Percentiles rank a stretch among this genome's conserved stretches.
Conservation (phyloP, 2,329 filamentous ascomycete genomes). For the Alternaria metachromatica region DNA sequence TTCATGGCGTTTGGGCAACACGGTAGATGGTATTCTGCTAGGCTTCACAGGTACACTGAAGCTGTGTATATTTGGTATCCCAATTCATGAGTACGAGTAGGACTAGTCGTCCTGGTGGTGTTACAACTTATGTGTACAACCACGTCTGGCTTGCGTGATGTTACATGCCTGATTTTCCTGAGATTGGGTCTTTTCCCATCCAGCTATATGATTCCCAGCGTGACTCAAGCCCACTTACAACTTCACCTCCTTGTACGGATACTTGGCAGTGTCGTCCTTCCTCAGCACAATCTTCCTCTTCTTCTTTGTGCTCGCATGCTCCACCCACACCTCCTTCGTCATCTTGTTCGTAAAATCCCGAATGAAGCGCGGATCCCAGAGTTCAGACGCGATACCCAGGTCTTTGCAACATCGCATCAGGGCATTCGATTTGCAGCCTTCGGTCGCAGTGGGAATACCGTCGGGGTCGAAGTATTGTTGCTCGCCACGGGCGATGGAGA, state of each 20-base stretch:
- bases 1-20: conserved; percentile 15
- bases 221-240: conserved; percentile 5
- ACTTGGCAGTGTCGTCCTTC: conserved; percentile 78
- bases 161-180: background rate
- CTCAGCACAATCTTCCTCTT: conserved; percentile 85
- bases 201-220: background rate
- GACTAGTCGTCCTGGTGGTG: background rate
- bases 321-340: conserved; percentile 84
- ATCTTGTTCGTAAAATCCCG: conserved; percentile 77
- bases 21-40: conserved; percentile 7
- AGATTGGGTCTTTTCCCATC: background rate
- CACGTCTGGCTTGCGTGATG: background rate
- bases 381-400: conserved; percentile 88
- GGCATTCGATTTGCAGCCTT: conserved; percentile 97
- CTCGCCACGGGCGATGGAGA: conserved; percentile 91
- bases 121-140: background rate
- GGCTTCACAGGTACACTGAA: conserved; percentile 3
- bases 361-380: conserved; percentile 96
- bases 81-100: background rate
- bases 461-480: conserved; percentile 92
- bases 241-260: conserved; percentile 64
- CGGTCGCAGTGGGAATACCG: conserved; percentile 89
- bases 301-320: conserved; percentile 86
- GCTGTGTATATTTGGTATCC: conserved; percentile 2
- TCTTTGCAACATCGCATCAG: conserved; percentile 99